These are phyloP conservation scores for Asterochloris sp. DNA, from an alignment of 139 green algal species.

Conservation along the genomic window DNA sequence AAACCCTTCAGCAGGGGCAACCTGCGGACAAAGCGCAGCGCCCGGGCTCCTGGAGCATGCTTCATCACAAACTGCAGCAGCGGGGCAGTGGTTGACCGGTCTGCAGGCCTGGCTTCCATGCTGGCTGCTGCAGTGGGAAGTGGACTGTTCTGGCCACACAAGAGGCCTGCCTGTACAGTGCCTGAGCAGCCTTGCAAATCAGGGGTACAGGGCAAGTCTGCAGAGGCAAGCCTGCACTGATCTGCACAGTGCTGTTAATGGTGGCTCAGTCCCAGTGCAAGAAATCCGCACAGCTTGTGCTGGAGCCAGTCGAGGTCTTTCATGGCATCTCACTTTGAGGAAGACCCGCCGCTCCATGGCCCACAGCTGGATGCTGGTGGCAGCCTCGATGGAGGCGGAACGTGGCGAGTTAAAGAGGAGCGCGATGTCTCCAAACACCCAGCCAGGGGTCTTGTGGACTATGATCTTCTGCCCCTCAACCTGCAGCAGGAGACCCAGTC, in stretches of 20 bases:
- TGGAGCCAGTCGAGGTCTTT: not conserved
- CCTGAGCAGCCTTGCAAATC: too few relatives aligned
- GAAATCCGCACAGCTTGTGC: too few relatives aligned
- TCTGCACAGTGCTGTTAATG: too few relatives aligned
- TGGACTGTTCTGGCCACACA: too few relatives aligned
- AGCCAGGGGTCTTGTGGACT: constrained; percentile 62
- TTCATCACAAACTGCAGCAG: constrained; percentile 58
- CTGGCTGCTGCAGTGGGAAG: too few relatives aligned
- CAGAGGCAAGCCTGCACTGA: too few relatives aligned
- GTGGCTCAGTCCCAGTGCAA: too few relatives aligned
- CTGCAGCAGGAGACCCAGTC: constrained; percentile 30
- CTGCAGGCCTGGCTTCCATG: too few relatives aligned
- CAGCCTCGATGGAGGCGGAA: constrained; percentile 64
- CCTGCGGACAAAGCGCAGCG: constrained; percentile 71
- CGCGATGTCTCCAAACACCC: constrained; percentile 73
- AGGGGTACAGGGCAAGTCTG: too few relatives aligned
- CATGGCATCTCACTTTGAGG: constrained; percentile 24
- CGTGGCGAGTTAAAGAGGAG: constrained; percentile 70
- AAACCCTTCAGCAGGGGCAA: constrained; percentile 73
- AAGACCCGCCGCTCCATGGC: constrained; percentile 65
- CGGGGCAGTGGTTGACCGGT: too few relatives aligned
- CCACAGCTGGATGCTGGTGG: constrained; percentile 53
- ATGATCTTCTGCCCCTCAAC: constrained; percentile 45
- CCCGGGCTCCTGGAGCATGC: constrained; percentile 58
- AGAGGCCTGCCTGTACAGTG: too few relatives aligned